Evolutionary conservation across 106 monocot species (phyloP).

Genomic region (Dendrobium chrysotoxum): DNA sequence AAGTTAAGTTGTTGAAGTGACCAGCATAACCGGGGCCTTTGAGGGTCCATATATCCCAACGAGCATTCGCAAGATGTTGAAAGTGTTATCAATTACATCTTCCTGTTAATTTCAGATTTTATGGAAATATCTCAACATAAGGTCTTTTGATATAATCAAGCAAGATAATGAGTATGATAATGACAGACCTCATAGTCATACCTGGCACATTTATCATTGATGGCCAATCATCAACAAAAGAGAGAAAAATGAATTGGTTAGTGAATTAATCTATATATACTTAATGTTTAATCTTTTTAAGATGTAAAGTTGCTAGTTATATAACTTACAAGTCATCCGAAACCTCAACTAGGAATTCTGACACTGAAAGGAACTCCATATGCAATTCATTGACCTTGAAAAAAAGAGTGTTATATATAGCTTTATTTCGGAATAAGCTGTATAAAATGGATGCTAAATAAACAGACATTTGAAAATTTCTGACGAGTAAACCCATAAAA

Average conservation of each 20-base stretch:
- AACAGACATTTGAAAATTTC: background rate
- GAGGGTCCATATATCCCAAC: constrained; percentile 67
- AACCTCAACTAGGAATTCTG: constrained; percentile 88
- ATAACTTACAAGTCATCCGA: constrained; percentile 88
- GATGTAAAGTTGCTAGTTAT: background rate
- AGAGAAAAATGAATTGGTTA: background rate
- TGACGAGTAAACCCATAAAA: background rate
- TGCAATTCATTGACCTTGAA: constrained; percentile 81
- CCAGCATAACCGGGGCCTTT: constrained; percentile 66
- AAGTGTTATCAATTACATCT: constrained; percentile 78
- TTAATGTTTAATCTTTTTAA: background rate
- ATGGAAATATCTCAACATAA: background rate
- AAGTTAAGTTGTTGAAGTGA: constrained; percentile 19
- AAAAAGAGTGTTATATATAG: background rate
- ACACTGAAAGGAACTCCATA: constrained; percentile 82
- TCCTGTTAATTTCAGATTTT: constrained; percentile 37
- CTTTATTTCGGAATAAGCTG: too few relatives aligned
- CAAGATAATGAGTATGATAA: background rate
- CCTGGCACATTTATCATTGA: constrained; percentile 23
- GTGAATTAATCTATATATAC: background rate
- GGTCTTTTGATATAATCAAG: background rate
- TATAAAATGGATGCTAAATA: background rate
- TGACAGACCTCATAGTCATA: constrained; percentile 89
- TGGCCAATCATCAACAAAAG: background rate
- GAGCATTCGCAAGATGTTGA: constrained; percentile 90